Base-by-base conservation (phyloP, 2,329 filamentous ascomycete species). In the Phialophora chinensis region DNA sequence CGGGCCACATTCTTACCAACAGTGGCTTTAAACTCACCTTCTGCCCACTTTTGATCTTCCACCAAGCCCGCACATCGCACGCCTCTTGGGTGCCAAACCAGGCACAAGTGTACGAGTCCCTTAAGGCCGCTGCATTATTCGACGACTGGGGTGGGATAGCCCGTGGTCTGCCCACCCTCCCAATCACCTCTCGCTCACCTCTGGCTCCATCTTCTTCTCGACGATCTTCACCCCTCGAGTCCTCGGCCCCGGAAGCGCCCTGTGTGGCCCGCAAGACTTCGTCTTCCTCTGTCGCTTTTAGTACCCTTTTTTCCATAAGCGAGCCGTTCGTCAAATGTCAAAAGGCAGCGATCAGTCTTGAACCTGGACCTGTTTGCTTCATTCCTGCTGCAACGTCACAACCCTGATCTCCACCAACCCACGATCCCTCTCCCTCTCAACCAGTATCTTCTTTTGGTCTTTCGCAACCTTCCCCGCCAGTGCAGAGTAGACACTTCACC, bases 1-100 rank as follows among this genome's bases (percentile, higher is more conserved):
- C 59, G 33, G 29, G 53, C 29, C 53, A 55, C 53, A 55, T 33
- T 35, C 10, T 55, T 55, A 55, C 59, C 59, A 52, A 68, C 63
- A 56, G 66, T 58, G 65, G 54, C 68, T 66, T 67, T 68, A 68
- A 66, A 66, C 68, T 64, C 63, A 68, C 61, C 63, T 63, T 56
- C 63, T 57, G 65, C 65, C 69, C 69, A 69, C 69, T 69, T 71
- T 71, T 71, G 69, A 71, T 71, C 66, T 67, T 64, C 68, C 60
- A 67, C 62, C 66, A 67, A 65, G 66, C 69, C 65, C 62, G 69
- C 65, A 69, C 53, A 71, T 67, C 62, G 50, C 55, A 58, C 62
- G 55, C 60, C 52, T 63, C 63, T 56, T 31, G 17, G 35, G 49
- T 55, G 52, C 35, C 67, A 57, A 54, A 55, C 65, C 55, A 62